Evolutionary conservation across 352 stramenopile genomes (phyloP), one percentile per base, ranked within the genome.

Genomic region (Thalassiosira livingstoniorum): DNA sequence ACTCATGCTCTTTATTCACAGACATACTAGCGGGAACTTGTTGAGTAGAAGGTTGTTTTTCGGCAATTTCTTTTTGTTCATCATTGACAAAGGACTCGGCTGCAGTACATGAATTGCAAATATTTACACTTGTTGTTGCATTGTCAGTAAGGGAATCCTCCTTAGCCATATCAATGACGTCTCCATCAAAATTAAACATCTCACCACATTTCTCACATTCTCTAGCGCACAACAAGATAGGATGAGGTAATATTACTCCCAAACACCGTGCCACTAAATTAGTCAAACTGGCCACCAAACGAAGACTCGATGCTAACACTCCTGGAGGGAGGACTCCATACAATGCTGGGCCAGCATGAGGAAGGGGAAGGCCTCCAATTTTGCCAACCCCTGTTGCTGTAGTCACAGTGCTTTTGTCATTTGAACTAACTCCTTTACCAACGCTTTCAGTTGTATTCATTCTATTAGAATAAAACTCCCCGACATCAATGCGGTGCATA

Each of bases 401-500:
- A 72, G 77, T 35, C 69, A 64, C 34, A 51, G n/a, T 27, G 42
- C 43, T 60, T 63, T 84, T 61, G n/a, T 47, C 4, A 21, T 55
- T 35, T 69, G 0, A 5, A 29, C 53, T 68, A 23, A n/a, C 25
- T 39, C 70, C 29, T n/a, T 25, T 23, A 18, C 29, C 31, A n/a
- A 13, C 32, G 34, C 23, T 45, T 43, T 23, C 60, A 23, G 31
- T 32, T 18, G 32, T 34, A 15, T 57, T 72, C 4, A 47, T 61
- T 34, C 43, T 45, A 42, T 69, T 35, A 27, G 51, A 57, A 70
- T 75, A 78, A 53, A 85, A 64, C 31, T 74, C 60, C 51, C 80
- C 80, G 32, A 91, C 81, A 68, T 91, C 80, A n/a, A 93, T 63
- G 37, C 86, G 80, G 77, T 90, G 80, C 83, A 93, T 92, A n/a